These are phyloP conservation scores for Gillenia trifoliata DNA, from an alignment of 306 rosid species.

Conservation along the genomic window DNA sequence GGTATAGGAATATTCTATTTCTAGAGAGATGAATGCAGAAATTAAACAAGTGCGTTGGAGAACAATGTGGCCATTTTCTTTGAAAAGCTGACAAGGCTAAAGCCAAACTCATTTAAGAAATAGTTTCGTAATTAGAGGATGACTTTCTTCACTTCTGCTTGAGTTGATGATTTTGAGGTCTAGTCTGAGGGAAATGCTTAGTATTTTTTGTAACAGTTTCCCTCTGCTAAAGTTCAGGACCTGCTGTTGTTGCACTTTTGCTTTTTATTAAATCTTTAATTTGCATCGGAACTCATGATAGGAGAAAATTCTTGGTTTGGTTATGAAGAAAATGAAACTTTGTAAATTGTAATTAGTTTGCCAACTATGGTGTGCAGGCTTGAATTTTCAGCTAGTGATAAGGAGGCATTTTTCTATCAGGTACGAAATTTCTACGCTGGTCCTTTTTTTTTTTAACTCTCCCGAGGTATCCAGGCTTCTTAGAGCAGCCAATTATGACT, in stretches of 20 bases:
- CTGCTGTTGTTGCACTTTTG: conserved; percentile 8
- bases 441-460: neutral
- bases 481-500: conserved; percentile 20
- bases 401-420: conserved; percentile 79
- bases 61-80: neutral
- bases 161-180: neutral
- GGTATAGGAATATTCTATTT: neutral
- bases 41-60: neutral
- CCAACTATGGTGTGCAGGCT: conserved; percentile 46
- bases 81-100: neutral
- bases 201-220: neutral
- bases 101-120: neutral
- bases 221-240: neutral
- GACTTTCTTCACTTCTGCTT: neutral
- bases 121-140: neutral
- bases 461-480: conserved; percentile 2
- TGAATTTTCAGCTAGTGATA: conserved; percentile 64
- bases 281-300: neutral
- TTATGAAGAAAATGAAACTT: neutral
- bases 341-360: neutral
- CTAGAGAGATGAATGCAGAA: neutral
- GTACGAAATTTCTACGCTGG: conserved; percentile 20
- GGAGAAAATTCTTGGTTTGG: neutral
- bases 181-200: neutral
- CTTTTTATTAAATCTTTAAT: neutral